Percentiles rank a stretch among this genome's conserved stretches.
These are phyloP conservation scores for Wickerhamomyces hampshirensis DNA, from an alignment of 805 yeast genomes.

Conservation along the genomic window DNA sequence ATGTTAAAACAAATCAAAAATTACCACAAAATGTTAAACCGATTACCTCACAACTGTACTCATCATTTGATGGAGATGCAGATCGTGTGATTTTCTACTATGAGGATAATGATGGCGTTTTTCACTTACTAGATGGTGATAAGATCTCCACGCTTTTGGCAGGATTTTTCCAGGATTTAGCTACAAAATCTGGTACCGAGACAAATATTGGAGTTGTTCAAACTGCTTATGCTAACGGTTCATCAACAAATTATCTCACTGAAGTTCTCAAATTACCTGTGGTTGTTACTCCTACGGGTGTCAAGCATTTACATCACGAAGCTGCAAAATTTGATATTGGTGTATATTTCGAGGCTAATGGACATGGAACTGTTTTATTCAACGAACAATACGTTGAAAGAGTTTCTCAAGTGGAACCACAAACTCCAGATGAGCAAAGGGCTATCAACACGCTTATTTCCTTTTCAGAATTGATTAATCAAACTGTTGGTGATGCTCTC, in stretches of 20 bases:
- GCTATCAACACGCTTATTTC: constrained; percentile 52
- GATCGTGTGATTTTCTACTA: constrained; percentile 87
- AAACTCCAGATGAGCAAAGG: constrained; percentile 38
- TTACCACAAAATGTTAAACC: constrained; percentile 61
- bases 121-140: constrained; percentile 82
- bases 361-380: constrained; percentile 96
- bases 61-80: constrained; percentile 96
- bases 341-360: constrained; percentile 95
- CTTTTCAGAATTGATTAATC: constrained; percentile 76
- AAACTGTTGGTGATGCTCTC: constrained; percentile 97
- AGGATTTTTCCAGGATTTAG: constrained; percentile 49
- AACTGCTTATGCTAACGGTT: constrained; percentile 97
- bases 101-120: constrained; percentile 32
- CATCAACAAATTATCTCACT: constrained; percentile 69
- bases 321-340: constrained; percentile 89
- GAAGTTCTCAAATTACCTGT: constrained; percentile 68
- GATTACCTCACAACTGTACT: constrained; percentile 46
- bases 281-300: constrained; percentile 90
- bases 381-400: constrained; percentile 44
- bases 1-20: constrained; percentile 81
- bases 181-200: constrained; percentile 36
- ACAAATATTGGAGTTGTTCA: constrained; percentile 77
- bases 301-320: constrained; percentile 87
- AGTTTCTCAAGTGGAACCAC: constrained; percentile 32
- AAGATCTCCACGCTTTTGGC: constrained; percentile 86